Percentiles rank a stretch among this genome's conserved stretches.
phyloP scores from a whole-genome alignment of 1,139 yeast genomes.

The Candida buenavistaensis region DNA sequence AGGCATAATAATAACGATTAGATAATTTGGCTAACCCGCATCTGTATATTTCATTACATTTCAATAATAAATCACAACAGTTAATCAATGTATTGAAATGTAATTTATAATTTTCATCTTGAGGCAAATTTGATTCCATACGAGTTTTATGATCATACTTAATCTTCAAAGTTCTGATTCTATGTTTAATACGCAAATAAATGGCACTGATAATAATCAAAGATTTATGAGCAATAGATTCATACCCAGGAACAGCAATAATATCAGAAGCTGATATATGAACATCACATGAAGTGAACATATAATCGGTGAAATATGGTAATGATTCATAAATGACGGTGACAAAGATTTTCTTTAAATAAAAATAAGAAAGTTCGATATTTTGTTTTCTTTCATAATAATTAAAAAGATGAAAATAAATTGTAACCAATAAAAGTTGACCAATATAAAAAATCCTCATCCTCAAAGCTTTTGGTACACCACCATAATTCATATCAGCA shows the following conservation, averaged over 20 bases:
- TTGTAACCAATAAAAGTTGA: conserved; percentile 21
- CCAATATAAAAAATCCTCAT: conserved; percentile 25
- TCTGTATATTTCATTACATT: conserved; percentile 21
- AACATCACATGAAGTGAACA: conserved; percentile 20
- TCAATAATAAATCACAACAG: conserved; percentile 16
- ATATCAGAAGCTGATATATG: conserved; percentile 30
- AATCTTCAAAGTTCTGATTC: conserved; percentile 10
- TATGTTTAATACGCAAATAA: conserved; percentile 20
- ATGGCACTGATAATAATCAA: conserved; percentile 25
- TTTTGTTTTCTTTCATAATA: conserved; percentile 33
- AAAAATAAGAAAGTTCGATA: conserved; percentile 26
- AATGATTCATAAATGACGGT: conserved; percentile 28
- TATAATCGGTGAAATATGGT: conserved; percentile 31
- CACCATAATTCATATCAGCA: conserved; percentile 2
- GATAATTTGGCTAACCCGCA: conserved; percentile 21
- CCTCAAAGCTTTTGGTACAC: conserved; percentile 18
- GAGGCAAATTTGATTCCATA: conserved; percentile 10
- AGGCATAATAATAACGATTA: conserved; percentile 38
- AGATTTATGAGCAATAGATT: conserved; percentile 32
- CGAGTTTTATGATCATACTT: conserved; percentile 14
- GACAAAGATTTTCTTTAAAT: conserved; percentile 29
- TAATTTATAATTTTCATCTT: conserved; percentile 12
- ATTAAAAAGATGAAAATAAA: conserved; percentile 36
- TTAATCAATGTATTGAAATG: conserved; percentile 16
- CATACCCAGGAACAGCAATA: conserved; percentile 36